Evolutionary conservation across 2,329 filamentous ascomycete genomes (phyloP).

Genomic region (Alternaria ethzedia): DNA sequence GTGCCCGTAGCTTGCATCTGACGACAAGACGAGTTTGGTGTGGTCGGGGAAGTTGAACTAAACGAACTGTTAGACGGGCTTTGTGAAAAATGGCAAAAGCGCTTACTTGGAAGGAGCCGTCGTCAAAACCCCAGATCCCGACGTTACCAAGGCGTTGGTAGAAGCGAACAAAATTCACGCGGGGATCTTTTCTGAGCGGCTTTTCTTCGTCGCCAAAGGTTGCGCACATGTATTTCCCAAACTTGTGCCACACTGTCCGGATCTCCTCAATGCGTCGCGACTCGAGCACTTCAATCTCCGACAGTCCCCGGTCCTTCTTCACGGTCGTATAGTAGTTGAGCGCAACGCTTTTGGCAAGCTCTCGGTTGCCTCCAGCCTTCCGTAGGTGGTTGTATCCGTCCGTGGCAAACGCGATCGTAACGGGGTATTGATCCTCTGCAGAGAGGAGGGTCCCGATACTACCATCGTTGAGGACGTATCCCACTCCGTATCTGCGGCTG

Average conservation of each 20-base stretch:
- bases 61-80: slow-evolving; percentile 5
- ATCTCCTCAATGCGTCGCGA: slow-evolving; percentile 64
- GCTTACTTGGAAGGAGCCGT: slow-evolving; percentile 76
- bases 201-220: slow-evolving; percentile 52
- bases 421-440: slow-evolving; percentile 59
- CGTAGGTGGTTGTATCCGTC: slow-evolving; percentile 75
- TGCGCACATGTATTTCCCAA: slow-evolving; percentile 71
- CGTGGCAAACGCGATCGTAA: slow-evolving; percentile 74
- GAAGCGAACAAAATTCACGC: slow-evolving; percentile 70
- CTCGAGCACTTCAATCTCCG: slow-evolving; percentile 65
- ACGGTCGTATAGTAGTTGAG: slow-evolving; percentile 78
- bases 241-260: slow-evolving; percentile 69
- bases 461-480: slow-evolving; percentile 82
- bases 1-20: slow-evolving; percentile 76
- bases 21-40: slow-evolving; percentile 80
- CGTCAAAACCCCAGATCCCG: slow-evolving; percentile 80
- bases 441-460: slow-evolving; percentile 72
- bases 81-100: neutral
- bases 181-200: slow-evolving; percentile 56
- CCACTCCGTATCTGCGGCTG: slow-evolving; percentile 83
- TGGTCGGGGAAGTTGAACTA: slow-evolving; percentile 89
- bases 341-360: slow-evolving; percentile 49
- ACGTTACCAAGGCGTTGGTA: slow-evolving; percentile 83
- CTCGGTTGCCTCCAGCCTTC: slow-evolving; percentile 68
- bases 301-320: slow-evolving; percentile 65